These are phyloP conservation scores for Fusarium virguliforme DNA, from an alignment of 2,329 filamentous ascomycete genomes.

Conservation along the genomic window DNA sequence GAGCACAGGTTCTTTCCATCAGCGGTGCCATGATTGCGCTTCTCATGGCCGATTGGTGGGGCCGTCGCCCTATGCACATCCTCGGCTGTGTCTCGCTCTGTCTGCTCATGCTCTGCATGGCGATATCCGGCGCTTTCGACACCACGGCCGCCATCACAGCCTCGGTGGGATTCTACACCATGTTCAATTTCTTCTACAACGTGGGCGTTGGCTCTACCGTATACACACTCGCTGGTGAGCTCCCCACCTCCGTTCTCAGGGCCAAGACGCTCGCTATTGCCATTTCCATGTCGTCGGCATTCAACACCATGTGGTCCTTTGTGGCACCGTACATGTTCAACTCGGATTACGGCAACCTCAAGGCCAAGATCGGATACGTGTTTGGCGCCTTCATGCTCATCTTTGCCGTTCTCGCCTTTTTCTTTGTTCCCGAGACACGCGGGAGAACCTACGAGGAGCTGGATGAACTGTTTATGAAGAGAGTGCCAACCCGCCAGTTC, in stretches of 20 bases:
- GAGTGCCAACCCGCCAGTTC: conserved; percentile 47
- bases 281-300: conserved; percentile 60
- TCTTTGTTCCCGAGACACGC: conserved; percentile 65
- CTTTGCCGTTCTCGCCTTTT: conserved; percentile 59
- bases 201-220: conserved; percentile 60
- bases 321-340: conserved; percentile 64
- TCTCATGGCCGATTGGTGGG: conserved; percentile 49
- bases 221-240: conserved; percentile 62
- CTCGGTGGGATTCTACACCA: conserved; percentile 56
- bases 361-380: conserved; percentile 61
- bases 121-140: conserved; percentile 47
- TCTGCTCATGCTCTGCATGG: conserved; percentile 51
- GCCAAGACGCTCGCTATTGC: conserved; percentile 62
- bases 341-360: conserved; percentile 55
- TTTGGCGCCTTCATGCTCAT: conserved; percentile 58
- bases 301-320: conserved; percentile 62
- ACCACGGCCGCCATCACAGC: conserved; percentile 48
- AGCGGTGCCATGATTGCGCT: conserved; percentile 51
- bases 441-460: conserved; percentile 51
- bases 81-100: conserved; percentile 46
- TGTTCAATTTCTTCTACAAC: conserved; percentile 62
- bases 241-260: conserved; percentile 61
- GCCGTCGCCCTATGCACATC: conserved; percentile 52
- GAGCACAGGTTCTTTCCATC: conserved; percentile 52
- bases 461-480: conserved; percentile 51